These are phyloP conservation scores for Pythium plurisporium DNA, from an alignment of 352 stramenopile genomes.

Conservation along the genomic window DNA sequence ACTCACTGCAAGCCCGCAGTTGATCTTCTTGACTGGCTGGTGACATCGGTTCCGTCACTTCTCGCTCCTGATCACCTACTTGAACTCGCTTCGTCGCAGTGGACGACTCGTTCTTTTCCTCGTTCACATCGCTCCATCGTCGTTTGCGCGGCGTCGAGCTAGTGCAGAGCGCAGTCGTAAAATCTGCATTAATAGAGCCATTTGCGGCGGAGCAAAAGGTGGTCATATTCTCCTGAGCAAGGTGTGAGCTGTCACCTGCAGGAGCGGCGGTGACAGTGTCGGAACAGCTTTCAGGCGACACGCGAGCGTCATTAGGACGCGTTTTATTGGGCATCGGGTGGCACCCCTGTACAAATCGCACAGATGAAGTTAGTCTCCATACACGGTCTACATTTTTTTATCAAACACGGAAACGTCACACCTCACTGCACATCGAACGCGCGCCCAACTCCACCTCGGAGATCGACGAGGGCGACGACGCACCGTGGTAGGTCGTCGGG, in stretches of 20 bases:
- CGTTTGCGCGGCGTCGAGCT: conserved; percentile 61
- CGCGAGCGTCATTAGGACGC: too few species aligned
- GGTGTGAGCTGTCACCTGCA: conserved; percentile 36
- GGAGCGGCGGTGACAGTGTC: conserved; percentile 1
- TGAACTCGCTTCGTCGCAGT: conserved; percentile 10
- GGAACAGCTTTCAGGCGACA: too few species aligned
- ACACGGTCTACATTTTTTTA: too few species aligned
- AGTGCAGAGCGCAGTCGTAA: conserved; percentile 53
- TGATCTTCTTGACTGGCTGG: conserved; percentile 15
- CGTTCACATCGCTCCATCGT: conserved; percentile 36
- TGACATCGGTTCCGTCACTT: conserved; percentile 4
- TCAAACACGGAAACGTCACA: too few species aligned
- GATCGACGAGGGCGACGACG: conserved; percentile 56
- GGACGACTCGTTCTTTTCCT: background rate
- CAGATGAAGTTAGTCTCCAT: background rate
- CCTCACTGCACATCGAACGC: too few species aligned
- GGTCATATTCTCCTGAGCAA: conserved; percentile 32
- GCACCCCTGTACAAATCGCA: background rate
- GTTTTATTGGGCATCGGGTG: too few species aligned
- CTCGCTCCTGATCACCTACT: conserved; percentile 21
- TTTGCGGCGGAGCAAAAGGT: conserved; percentile 22
- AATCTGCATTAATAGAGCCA: conserved; percentile 73
- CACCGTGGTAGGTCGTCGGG: conserved; percentile 22
- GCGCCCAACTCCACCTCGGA: conserved; percentile 58
- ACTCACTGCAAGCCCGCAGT: conserved; percentile 15